Percentiles rank a stretch among this genome's conserved stretches.
These are phyloP conservation scores for Dentipellis sp. DNA, from an alignment of 768 basidiomycete genomes.

Conservation along the genomic window DNA sequence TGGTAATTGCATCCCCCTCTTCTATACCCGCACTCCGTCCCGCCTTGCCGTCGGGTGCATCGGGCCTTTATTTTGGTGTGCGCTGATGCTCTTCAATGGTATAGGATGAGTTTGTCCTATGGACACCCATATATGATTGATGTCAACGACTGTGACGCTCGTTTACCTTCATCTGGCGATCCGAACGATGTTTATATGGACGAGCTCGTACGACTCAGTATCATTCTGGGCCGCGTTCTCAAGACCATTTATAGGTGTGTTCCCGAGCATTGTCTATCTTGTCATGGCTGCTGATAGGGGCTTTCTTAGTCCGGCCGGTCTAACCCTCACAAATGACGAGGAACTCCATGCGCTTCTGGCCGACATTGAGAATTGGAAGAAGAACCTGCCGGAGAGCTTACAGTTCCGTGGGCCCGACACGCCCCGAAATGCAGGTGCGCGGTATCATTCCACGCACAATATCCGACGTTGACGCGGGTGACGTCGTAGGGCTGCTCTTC, in stretches of 20 bases:
- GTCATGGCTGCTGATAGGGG: neutral
- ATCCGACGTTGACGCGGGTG: neutral
- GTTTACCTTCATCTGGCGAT: constrained; percentile 84
- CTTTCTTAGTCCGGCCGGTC: constrained; percentile 64
- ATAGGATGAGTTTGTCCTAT: constrained; percentile 78
- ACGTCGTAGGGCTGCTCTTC: constrained; percentile 66
- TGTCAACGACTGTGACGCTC: constrained; percentile 91
- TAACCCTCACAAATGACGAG: constrained; percentile 78
- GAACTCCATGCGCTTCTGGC: constrained; percentile 53
- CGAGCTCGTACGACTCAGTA: constrained; percentile 85
- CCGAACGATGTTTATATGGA: constrained; percentile 73
- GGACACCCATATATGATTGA: constrained; percentile 97
- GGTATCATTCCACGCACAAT: neutral
- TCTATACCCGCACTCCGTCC: constrained; percentile 1
- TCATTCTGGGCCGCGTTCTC: constrained; percentile 83
- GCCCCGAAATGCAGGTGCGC: constrained; percentile 57
- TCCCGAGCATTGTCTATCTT: neutral
- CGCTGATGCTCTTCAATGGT: constrained; percentile 8
- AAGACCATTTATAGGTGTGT: constrained; percentile 89
- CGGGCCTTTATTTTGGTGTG: neutral
- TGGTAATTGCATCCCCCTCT: constrained; percentile 44
- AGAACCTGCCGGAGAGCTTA: constrained; percentile 66
- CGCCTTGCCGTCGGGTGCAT: neutral
- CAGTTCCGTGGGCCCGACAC: constrained; percentile 67
- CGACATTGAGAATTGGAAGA: constrained; percentile 73